Base-by-base conservation (phyloP, 345 rosid species). In the Pugionium cornutum region DNA sequence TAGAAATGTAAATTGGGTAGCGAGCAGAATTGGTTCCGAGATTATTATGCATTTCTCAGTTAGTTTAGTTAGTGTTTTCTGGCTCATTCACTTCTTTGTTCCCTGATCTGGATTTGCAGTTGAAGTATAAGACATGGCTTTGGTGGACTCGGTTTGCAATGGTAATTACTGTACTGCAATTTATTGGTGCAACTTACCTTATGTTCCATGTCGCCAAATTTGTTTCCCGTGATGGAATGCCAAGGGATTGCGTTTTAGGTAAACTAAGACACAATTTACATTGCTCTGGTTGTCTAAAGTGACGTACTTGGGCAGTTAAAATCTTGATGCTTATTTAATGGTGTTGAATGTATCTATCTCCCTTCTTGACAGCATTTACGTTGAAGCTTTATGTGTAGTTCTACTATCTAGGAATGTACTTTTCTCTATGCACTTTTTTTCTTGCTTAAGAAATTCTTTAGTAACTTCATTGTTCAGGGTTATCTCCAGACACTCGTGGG, bases 51-150 rank as follows among this genome's bases (percentile, higher is more conserved):
- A 39, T 36, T 25, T 30, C 48, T 64, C 7, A 8, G 11, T 27
- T 30, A 6, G 28, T 26, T 52, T 41, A 18, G 37, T 41, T 33
- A 33, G 4, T 54, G 6, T 28, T 56, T 55, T 35, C 33, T 35
- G 70, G 35, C 11, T 53, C n/a, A 4, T 18, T 47, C 33, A 43
- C 43, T 66, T 69, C 57, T 50, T 52, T 7, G 25, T 29, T 60
- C 58, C 1, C 8, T 42, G 8, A 37, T 35, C 7, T 50, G 64
- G 8, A 58, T 58, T 8, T 54, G 64, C 86, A 91, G 96, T 60
- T 79, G 47, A 86, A 82, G 78, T 92, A 92, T 77, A 83, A 77
- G 78, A 80, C 78, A 26, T 92, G 96, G 98, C 83, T 86, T 41
- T 72, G 96, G 85, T 89, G 97, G 94, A 78, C 86, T 44, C 78